Evolutionary conservation across 306 rosid genomes (phyloP).

Genomic region (Begonia peltatifolia): DNA sequence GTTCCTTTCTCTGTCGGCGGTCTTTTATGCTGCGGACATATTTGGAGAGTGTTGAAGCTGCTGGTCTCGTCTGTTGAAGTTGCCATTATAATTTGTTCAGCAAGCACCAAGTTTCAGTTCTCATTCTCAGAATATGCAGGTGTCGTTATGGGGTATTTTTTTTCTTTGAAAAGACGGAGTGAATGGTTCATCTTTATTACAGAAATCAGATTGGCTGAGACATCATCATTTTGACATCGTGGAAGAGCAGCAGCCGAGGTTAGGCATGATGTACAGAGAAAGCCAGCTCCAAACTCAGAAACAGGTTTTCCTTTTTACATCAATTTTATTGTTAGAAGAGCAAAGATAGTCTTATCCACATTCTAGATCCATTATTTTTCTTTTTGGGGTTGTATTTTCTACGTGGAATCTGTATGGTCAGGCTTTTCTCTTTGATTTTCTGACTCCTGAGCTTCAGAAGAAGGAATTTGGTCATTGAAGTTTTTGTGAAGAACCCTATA

Average conservation of each 20-base stretch:
- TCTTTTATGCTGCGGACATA: not conserved
- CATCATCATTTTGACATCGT: slow-evolving; percentile 4
- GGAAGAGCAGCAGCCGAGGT: slow-evolving; percentile 23
- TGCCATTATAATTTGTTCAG: not conserved
- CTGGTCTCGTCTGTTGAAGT: not conserved
- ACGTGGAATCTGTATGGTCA: too few species aligned
- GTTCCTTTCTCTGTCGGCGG: not conserved
- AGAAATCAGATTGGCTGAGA: slow-evolving; percentile 15
- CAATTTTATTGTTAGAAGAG: too few species aligned
- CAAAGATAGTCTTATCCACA: too few species aligned
- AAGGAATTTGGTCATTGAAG: too few species aligned
- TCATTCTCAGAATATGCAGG: not conserved
- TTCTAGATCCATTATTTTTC: too few species aligned
- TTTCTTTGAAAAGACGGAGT: slow-evolving; percentile 33
- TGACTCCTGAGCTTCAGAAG: too few species aligned
- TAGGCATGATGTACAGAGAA: not conserved
- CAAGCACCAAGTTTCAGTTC: not conserved
- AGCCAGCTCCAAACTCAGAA: too few species aligned
- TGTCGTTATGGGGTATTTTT: not conserved
- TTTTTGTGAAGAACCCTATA: too few species aligned
- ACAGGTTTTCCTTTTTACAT: too few species aligned
- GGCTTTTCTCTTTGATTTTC: too few species aligned
- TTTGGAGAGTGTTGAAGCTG: too few species aligned
- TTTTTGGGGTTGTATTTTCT: too few species aligned
- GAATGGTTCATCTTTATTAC: slow-evolving; percentile 18